Evolutionary conservation across 306 rosid genomes (phyloP), one percentile per base, ranked within the genome.

Genomic region (Delonix regia): DNA sequence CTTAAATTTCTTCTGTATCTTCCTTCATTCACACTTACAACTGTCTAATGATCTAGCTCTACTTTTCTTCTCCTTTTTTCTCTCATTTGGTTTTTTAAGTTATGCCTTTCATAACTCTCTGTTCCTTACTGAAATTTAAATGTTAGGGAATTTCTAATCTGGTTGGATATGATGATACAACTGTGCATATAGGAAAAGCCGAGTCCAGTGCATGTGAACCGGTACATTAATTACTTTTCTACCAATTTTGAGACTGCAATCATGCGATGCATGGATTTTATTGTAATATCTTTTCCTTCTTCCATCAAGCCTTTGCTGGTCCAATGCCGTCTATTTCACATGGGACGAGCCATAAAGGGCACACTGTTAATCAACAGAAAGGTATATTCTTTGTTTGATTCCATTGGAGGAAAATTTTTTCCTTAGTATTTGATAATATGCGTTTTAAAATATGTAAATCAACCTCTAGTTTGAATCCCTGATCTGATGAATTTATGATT

Each of bases 341-440:
- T 70, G 47, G 98, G 98, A 63, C 4, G 16, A 42, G 93, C 98
- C 51, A 77, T 90, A 7, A 94, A 94, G 82, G 98, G 98, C 56
- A 90, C 94, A 7, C 82, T 92, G 82, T 85, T 92, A 83, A 71
- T 92, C 67, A 92, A 92, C 78, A 89, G 74, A 81, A 83, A 57
- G 93, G 98, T 94, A 88, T 18, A 6, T 21, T 44, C 9, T 67
- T 76, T 34, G 34, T 71, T 44, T 7, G 64, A 62, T 48, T 42
- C 53, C 59, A 19, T n/a, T 22, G 30, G 51, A 52, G 34, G 4
- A 36, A 61, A 66, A 8, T 49, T 2, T n/a, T n/a, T n/a, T n/a
- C n/a, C n/a, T n/a, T 71, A 30, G 42, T 48, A 71, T 49, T 5
- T 39, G 28, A 3, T 18, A 62, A 9, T 34, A 15, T 24, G 21